These are phyloP conservation scores for Macrolepiota dolichaula DNA, from an alignment of 768 basidiomycete genomes.

Conservation along the genomic window DNA sequence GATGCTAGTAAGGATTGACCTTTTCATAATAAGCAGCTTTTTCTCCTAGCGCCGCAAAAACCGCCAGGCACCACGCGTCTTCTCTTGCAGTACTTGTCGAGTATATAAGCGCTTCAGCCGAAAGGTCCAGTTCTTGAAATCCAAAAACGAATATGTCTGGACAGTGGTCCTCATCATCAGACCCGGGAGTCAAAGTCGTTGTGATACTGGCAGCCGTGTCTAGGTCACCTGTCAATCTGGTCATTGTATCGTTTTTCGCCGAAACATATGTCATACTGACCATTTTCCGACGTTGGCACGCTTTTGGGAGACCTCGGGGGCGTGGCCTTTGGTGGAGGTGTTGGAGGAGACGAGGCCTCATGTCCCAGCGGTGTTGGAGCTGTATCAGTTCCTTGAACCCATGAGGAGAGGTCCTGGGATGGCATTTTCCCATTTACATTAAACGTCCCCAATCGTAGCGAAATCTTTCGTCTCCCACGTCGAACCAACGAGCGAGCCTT, in stretches of 20 bases:
- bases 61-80: slow-evolving; percentile 68
- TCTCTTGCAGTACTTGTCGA: slow-evolving; percentile 58
- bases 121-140: slow-evolving; percentile 80
- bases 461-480: slow-evolving; percentile 29
- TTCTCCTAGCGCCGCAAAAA: slow-evolving; percentile 70
- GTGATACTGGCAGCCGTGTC: neutral
- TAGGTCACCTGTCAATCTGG: neutral
- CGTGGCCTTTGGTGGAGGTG: slow-evolving; percentile 30
- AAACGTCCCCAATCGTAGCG: slow-evolving; percentile 71
- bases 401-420: slow-evolving; percentile 65
- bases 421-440: slow-evolving; percentile 81
- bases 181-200: slow-evolving; percentile 4
- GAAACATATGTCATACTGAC: slow-evolving; percentile 16
- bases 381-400: slow-evolving; percentile 43
- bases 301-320: slow-evolving; percentile 36
- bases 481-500: slow-evolving; percentile 35
- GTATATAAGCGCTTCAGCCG: slow-evolving; percentile 75
- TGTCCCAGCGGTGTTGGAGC: neutral
- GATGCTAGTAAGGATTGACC: slow-evolving; percentile 29
- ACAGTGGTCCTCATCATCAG: slow-evolving; percentile 23
- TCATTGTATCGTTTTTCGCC: neutral
- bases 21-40: slow-evolving; percentile 63
- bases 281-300: slow-evolving; percentile 19
- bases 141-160: slow-evolving; percentile 74
- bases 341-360: slow-evolving; percentile 4